Base-by-base conservation (phyloP, 495 filamentous ascomycete species). In the Extremus antarcticus region DNA sequence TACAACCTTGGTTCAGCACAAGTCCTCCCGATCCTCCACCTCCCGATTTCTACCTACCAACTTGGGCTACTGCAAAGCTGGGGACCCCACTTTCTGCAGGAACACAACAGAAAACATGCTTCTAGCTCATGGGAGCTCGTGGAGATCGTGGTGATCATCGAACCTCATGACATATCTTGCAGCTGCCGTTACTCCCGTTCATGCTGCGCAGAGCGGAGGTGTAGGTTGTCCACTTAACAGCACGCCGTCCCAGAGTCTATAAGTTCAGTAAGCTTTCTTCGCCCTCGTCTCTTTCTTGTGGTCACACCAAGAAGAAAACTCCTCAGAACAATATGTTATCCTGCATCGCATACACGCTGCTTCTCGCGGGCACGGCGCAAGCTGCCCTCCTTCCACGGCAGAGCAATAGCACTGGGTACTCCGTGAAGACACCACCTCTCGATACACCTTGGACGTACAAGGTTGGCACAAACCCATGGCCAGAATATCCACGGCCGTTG, bases 401-500 rank as follows among this genome's bases (percentile, higher is more conserved):
- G 39, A 20, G 16, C 24, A 65, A 60, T 45, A 55, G 29, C 21
- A 55, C 58, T 19, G 58, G 43, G 29, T 68, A 68, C 40, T 40
- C 49, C 11, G 57, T 68, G 7, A 59, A 63, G 39, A 58, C 59
- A 43, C 62, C 62, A 13, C 82, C 78, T 0, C 70, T 85, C 24
- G 76, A 75, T 25, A 85, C 82, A 0, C 68, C 72, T 0, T 85
- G 82, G 82, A 85, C 82, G 1, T 72, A 74, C 29, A 66, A 79
- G 49, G 78, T 81, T 2, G 80, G 79, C 47, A 80, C 74, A 0
- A 65, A 80, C 47, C 82, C 82, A 0, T 86, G 82, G 82, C 78
- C 81, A 1, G 76, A 84, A 59, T 81, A 86, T 66, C 82, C 82
- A 9, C 77, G 82, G 9, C 82, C 82, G 0, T 77, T 78, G 57